Conservation (phyloP, 164 flowering plant species). For the Vitis cinerea region DNA sequence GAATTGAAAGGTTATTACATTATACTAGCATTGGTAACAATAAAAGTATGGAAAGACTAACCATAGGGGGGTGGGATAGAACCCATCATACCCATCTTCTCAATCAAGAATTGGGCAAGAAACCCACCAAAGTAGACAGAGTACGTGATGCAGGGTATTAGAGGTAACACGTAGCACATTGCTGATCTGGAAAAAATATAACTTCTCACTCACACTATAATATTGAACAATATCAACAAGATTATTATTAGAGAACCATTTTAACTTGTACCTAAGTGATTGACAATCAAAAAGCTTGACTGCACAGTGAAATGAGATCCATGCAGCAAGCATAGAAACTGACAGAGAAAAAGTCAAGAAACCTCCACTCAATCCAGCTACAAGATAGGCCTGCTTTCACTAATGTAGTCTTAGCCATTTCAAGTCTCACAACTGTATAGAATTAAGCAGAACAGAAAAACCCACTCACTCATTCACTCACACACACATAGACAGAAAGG, state of each 20-base stretch:
- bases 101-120: conserved; percentile 75
- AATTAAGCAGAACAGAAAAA: not conserved
- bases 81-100: conserved; percentile 99
- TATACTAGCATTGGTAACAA: not conserved
- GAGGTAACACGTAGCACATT: conserved; percentile 52
- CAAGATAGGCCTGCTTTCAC: conserved; percentile 65
- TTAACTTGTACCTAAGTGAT: conserved; percentile 58
- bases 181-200: conserved; percentile 59
- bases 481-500: no score
- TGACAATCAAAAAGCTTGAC: conserved; percentile 38
- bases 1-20: not conserved
- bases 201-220: conserved; percentile 1
- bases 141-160: conserved; percentile 64
- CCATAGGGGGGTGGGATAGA: conserved; percentile 90
- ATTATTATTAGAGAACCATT: conserved; percentile 1
- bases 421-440: conserved; percentile 1
- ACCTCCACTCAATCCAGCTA: conserved; percentile 87
- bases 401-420: conserved; percentile 10
- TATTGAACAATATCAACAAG: not conserved
- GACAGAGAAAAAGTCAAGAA: conserved; percentile 63
- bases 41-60: conserved; percentile 38
- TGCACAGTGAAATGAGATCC: conserved; percentile 50
- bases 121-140: conserved; percentile 85
- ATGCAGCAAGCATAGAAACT: conserved; percentile 68
- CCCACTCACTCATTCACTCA: not conserved